A percentile compares a stretch with the other conserved stretches of the same genome.
Conservation (phyloP, 1,284 basidiomycete genomes). For the Sporisorium reilianum region DNA sequence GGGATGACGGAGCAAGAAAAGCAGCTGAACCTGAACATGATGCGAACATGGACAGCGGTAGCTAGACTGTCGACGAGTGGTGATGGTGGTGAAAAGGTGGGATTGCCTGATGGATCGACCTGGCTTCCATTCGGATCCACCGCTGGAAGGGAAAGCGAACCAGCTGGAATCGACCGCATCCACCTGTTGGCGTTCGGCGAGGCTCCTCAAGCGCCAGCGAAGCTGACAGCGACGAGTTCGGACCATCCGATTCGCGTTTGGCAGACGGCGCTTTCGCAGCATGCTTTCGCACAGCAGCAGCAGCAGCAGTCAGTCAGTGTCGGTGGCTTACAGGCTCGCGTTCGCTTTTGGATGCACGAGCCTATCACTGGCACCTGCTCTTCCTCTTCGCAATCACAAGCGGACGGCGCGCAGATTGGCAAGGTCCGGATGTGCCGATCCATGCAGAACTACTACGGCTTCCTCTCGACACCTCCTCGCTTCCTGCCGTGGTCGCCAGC, state of each 20-base stretch:
- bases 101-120: constrained; percentile 19
- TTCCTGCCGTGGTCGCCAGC: constrained; percentile 29
- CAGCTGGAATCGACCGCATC: constrained; percentile 3
- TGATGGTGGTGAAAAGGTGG: not conserved
- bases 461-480: constrained; percentile 16
- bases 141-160: too few species aligned
- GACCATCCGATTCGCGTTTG: constrained; percentile 11
- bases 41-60: constrained; percentile 38
- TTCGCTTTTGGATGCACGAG: constrained; percentile 44
- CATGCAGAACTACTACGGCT: constrained; percentile 46
- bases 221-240: not conserved
- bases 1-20: constrained; percentile 34
- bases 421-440: constrained; percentile 12
- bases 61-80: constrained; percentile 8
- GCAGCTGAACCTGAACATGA: constrained; percentile 36
- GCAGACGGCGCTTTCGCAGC: constrained; percentile 28
- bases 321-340: constrained; percentile 17
- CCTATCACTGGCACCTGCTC: constrained; percentile 25
- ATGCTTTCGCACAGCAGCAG: constrained; percentile 25
- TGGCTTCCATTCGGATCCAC: constrained; percentile 18
- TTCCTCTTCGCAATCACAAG: not conserved
- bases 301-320: not conserved
- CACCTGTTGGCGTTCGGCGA: constrained; percentile 31
- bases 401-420: not conserved
- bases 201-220: constrained; percentile 24